Base-by-base conservation (phyloP, 1,139 yeast genomes). In the Taphrina betulina region DNA sequence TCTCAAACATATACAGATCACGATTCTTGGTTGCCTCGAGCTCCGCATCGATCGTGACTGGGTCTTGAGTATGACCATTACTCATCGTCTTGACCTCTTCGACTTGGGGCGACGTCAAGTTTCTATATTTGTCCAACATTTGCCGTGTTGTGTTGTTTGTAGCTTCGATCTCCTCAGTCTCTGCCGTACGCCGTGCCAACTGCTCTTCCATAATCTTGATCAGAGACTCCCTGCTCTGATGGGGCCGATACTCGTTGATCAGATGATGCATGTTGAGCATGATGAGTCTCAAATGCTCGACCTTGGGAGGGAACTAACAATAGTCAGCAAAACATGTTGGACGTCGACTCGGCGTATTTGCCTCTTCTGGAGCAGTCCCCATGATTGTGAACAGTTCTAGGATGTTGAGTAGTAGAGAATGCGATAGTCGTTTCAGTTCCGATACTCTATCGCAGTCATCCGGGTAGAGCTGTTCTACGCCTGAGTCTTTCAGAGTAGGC, bases 191-290 rank as follows among this genome's bases (percentile, higher is more conserved):
- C 41, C 72, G 68, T 46, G 76, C 81, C 24, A 83, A 75, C 64
- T 82, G 85, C 54, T 80, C 82, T 64, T 79, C 81, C 68, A 88
- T 72, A 57, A 85, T 71, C 76, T 83, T 75, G 46, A 85, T 83
- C 62, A 88, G 75, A 59, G 88, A 82, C 64, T 88, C 95, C 44
- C 95, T 75, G 5, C 90, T 82, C 66, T 88, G 96, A 68, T 88
- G 95, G 0, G 95, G 95, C 58, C 95, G 74, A 69, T 87, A 88
- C 56, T 87, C 87, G 68, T 88, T 88, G 60, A 88, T 71, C 55
- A 88, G 71, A 67, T 88, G 95, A 67, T 87, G 95, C 62, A 87
- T 83, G 66, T 88, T 88, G 66, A 88, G 83, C 57, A 88, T 71
- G n/a, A 87, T 78, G 17, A 83, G 75, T 57, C 89, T 78, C 52